Base-by-base conservation (phyloP, 768 basidiomycete species). In the Amanita phalloides region DNA sequence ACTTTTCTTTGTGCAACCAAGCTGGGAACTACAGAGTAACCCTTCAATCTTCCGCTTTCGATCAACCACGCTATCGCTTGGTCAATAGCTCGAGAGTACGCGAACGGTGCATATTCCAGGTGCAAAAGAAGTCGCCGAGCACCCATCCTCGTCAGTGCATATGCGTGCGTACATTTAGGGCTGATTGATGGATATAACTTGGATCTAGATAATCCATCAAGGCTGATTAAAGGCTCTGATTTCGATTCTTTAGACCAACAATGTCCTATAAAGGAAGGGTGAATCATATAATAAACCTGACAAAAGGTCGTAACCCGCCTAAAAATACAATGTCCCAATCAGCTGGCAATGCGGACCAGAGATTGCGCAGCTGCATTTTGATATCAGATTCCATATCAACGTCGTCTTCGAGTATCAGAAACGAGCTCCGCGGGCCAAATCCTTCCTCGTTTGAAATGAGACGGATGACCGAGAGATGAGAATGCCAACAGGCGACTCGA, bases 311-410 rank as follows among this genome's bases (percentile, higher is more conserved):
- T 4, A 21, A 20, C 73, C 41, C 56, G 81, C 85, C 86, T 56
- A 89, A 65, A 56, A 84, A 85, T 14, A 89, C 74, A 21, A 88
- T 74, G 56, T 88, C 86, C 86, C 86, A 89, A 13, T 76, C 70
- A 1, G 33, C 38, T 5, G 86, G 86, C 26, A 89, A 61, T 7
- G 62, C 60, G 3, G 55, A 48, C 83, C 82, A 85, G 36, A 84
- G 55, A n/a, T 50, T 36, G 32, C 20, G 48, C 17, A 75, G 60
- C 25, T 76, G 73, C 13, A 59, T 49, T 4, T 66, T 56, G 10
- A 84, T 74, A 56, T 87, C 77, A 28, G 63, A 68, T 65, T 90
- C 87, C 77, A 88, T 81, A 60, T 90, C 84, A 8, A 90, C 68
- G 55, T 90, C 88, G 60, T 89, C 88, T 63, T 89, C 87, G 6